phyloP scores from a whole-genome alignment of 768 basidiomycete species.

The Pisolithus albus region DNA sequence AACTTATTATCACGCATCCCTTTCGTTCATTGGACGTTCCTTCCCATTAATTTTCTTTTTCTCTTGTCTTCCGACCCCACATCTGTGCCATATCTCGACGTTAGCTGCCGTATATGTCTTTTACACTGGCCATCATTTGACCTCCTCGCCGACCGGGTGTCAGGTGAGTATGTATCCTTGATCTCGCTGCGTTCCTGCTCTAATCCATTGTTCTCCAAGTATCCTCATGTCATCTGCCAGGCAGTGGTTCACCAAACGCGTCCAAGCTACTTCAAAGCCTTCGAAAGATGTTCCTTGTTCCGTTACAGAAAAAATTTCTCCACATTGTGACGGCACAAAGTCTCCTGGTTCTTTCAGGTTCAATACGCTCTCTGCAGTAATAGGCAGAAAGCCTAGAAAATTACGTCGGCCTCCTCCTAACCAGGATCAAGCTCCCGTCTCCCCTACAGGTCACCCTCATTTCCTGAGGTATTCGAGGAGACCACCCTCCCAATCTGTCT shows the following conservation, averaged over 20 bases:
- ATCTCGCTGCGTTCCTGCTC: neutral
- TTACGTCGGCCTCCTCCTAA: constrained; percentile 41
- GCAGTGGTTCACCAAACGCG: constrained; percentile 26
- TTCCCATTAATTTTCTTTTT: too few species aligned
- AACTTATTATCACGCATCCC: too few species aligned
- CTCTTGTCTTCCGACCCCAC: too few species aligned
- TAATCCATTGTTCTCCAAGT: neutral
- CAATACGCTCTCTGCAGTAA: constrained; percentile 51
- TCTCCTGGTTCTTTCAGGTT: constrained; percentile 35
- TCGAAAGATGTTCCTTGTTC: constrained; percentile 27
- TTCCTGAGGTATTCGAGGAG: constrained; percentile 29
- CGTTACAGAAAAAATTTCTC: constrained; percentile 24
- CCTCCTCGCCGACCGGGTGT: neutral
- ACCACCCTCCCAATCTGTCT: constrained; percentile 48
- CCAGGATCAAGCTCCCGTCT: constrained; percentile 33
- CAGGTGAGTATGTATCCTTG: neutral
- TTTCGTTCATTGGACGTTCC: too few species aligned
- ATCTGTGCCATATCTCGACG: too few species aligned
- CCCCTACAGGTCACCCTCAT: constrained; percentile 12
- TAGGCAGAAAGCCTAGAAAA: constrained; percentile 62
- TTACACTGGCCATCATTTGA: too few species aligned
- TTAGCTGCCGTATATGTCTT: too few species aligned
- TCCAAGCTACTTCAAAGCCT: constrained; percentile 5
- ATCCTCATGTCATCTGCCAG: constrained; percentile 16
- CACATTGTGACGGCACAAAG: constrained; percentile 13